phyloP scores from a whole-genome alignment of 176 grass and related monocot species.

The Bolboschoenus planiculmis region DNA sequence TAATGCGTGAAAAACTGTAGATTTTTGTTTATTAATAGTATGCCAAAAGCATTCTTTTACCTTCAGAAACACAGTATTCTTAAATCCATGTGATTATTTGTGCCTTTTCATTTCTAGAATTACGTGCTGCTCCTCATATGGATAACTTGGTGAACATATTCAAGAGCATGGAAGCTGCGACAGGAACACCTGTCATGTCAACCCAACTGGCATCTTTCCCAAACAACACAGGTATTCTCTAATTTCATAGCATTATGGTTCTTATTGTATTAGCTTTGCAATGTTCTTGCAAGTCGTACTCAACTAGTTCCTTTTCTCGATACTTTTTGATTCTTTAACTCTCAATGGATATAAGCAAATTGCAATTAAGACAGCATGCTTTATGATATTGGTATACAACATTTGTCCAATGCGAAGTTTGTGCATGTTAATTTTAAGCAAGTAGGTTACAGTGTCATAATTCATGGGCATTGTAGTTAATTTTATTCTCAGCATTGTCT shows the following conservation, averaged over 20 bases:
- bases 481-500: no score
- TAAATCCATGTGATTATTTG: not conserved
- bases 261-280: not conserved
- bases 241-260: not conserved
- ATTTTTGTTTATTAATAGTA: not conserved
- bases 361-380: not conserved
- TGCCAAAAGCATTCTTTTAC: not conserved
- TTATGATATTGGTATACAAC: not conserved
- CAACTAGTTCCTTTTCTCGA: not conserved
- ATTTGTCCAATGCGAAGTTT: not conserved
- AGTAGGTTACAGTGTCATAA: not conserved
- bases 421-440: not conserved
- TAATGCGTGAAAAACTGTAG: not conserved
- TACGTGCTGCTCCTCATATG: constrained; percentile 72
- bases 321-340: not conserved
- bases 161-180: constrained; percentile 78
- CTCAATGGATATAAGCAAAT: not conserved
- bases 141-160: constrained; percentile 72
- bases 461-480: no score
- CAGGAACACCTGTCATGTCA: constrained; percentile 43
- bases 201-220: constrained; percentile 31
- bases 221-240: constrained; percentile 30
- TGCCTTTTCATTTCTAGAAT: constrained; percentile 36
- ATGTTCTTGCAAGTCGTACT: not conserved
- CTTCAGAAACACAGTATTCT: not conserved